Evolutionary conservation across 169 alveolate species (phyloP), one percentile per base, ranked within the genome.

Genomic region (Cryptosporidium ryanae): DNA sequence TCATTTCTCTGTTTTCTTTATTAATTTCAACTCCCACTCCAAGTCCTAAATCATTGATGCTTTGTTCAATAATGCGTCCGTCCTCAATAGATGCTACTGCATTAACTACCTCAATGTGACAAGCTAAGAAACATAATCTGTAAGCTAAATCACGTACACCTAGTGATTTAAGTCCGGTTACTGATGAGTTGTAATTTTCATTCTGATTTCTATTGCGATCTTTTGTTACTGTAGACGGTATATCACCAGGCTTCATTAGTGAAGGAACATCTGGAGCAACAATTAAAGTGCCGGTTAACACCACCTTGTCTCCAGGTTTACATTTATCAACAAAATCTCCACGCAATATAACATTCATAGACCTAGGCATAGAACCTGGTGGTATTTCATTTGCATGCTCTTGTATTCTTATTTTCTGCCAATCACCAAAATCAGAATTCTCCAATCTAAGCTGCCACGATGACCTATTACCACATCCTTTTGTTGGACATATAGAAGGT

Each of bases 211-310:
- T 90, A 6, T 91, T 92, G 48, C 91, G 91, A 68, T 91, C 91
- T 57, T 91, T 90, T 44, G 84, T 63, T 55, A 66, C 59, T 57
- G 70, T 76, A 57, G 87, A 89, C 7, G 97, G 94, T 66, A 96
- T 93, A 82, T 96, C 98, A 3, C 99, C 99, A 4, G 99, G 99
- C 66, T 96, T 97, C 82, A 96, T 83, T 59, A 98, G 93, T 34
- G 98, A 91, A 8, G 96, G 97, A 17, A 98, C 92, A 84, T 98
- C 99, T 8, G 99, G 99, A n/a, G 97, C 96, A 10, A 96, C 99
- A 34, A 97, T 95, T 50, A 98, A 90, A 38, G 96, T 91, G 44
- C 98, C 99, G 38, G 98, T 95, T 50, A 96, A 95, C 49, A 92
- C 92, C 23, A 96, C 94, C 54, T 95, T 94, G 90, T 98, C 99